phyloP scores from a whole-genome alignment of 2,329 filamentous ascomycete genomes.

The Exophiala calicioides region DNA sequence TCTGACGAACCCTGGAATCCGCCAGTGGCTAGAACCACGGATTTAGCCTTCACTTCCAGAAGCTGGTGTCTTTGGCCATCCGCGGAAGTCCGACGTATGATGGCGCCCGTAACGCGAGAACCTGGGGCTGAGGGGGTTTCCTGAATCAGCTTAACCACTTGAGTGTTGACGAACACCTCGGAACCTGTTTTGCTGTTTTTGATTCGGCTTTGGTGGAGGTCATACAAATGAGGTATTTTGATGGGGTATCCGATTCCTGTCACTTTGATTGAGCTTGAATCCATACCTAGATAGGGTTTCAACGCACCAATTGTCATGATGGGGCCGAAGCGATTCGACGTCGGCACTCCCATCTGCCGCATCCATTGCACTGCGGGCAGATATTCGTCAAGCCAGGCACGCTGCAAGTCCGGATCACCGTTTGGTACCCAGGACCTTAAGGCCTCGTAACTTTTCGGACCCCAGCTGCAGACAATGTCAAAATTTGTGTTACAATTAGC shows the following conservation, averaged over 20 bases:
- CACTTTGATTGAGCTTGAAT: neutral
- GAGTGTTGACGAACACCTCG: constrained; percentile 28
- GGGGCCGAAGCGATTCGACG: constrained; percentile 31
- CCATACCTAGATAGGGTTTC: neutral
- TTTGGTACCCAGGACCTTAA: constrained; percentile 33
- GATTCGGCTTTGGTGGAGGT: constrained; percentile 28
- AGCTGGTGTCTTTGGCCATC: constrained; percentile 7
- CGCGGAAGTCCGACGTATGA: constrained; percentile 21
- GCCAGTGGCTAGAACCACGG: constrained; percentile 33
- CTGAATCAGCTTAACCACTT: constrained; percentile 32
- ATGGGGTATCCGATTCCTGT: constrained; percentile 34
- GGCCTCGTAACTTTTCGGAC: constrained; percentile 30
- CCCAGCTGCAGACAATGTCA: constrained; percentile 34
- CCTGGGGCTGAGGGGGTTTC: constrained; percentile 29
- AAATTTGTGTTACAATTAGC: too few species aligned
- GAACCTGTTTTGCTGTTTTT: constrained; percentile 25
- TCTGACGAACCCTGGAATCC: constrained; percentile 32
- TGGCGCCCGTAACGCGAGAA: constrained; percentile 31
- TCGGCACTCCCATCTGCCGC: constrained; percentile 33
- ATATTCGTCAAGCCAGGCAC: constrained; percentile 34
- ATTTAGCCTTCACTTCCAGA: constrained; percentile 27
- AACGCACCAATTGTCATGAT: constrained; percentile 35
- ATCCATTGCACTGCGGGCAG: constrained; percentile 35
- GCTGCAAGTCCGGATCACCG: constrained; percentile 31
- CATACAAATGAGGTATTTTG: constrained; percentile 31